A percentile compares a stretch with the other conserved stretches of the same genome.
phyloP scores from a whole-genome alignment of 108 stramenopile genomes.

The Stephanodiscus triporus region DNA sequence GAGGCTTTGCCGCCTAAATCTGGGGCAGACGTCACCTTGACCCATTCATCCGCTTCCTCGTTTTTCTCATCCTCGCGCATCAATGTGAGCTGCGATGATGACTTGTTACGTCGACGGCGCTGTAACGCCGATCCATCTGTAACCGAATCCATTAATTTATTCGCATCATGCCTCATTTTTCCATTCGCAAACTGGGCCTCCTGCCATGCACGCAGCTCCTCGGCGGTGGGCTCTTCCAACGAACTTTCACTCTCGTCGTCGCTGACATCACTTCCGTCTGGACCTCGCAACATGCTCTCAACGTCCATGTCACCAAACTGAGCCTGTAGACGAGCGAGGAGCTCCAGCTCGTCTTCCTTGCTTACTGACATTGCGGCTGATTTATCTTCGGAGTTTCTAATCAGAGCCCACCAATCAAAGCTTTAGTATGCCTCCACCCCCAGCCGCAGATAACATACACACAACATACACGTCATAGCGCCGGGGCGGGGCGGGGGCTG shows the following conservation, averaged over 20 bases:
- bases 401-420: no score
- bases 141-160: constrained; percentile 16
- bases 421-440: no score
- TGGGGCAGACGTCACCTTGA: constrained; percentile 42
- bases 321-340: constrained; percentile 55
- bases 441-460: no score
- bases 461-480: no score
- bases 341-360: constrained; percentile 38
- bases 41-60: constrained; percentile 47
- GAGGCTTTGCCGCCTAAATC: constrained; percentile 50
- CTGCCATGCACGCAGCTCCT: constrained; percentile 71
- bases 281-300: constrained; percentile 26
- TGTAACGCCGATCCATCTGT: constrained; percentile 13
- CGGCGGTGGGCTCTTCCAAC: constrained; percentile 57
- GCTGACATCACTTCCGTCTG: background rate
- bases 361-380: background rate
- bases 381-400: background rate
- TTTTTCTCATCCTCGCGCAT: constrained; percentile 8
- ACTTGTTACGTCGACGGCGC: constrained; percentile 18
- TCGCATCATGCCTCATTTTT: constrained; percentile 17
- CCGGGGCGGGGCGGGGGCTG: no score
- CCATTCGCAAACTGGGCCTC: constrained; percentile 64
- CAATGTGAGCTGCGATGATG: constrained; percentile 2
- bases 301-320: constrained; percentile 75
- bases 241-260: constrained; percentile 29